Conservation (phyloP, 2,329 filamentous ascomycete species). For the Sclerotinia minor region DNA sequence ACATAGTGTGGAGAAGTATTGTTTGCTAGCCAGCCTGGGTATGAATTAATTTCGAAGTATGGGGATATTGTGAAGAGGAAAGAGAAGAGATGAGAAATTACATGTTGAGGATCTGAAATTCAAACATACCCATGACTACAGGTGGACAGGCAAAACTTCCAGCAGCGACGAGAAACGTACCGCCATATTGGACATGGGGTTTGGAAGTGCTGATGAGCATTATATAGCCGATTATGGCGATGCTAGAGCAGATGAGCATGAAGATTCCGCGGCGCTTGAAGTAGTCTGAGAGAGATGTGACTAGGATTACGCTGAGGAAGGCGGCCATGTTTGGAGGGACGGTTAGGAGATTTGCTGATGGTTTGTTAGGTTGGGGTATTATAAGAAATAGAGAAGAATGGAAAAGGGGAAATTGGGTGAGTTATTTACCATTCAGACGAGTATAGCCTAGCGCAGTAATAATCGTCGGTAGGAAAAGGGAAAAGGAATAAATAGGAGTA, state of each 20-base stretch:
- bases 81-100: neutral
- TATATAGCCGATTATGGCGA: constrained; percentile 74
- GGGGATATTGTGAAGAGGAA: too few relatives aligned
- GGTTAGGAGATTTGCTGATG: constrained; percentile 50
- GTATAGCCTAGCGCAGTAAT: constrained; percentile 55
- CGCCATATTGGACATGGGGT: constrained; percentile 73
- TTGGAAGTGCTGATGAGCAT: constrained; percentile 69
- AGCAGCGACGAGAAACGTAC: constrained; percentile 77
- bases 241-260: constrained; percentile 62
- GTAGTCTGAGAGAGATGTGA: constrained; percentile 75
- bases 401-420: neutral
- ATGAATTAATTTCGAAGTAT: neutral
- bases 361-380: constrained; percentile 35
- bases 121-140: constrained; percentile 15
- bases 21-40: constrained; percentile 22
- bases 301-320: constrained; percentile 62
- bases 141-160: constrained; percentile 74
- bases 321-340: constrained; percentile 62
- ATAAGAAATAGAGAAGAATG: neutral
- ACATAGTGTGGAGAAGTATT: constrained; percentile 22
- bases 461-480: constrained; percentile 47
- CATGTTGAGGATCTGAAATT: neutral
- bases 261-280: constrained; percentile 69
- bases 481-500: constrained; percentile 43
- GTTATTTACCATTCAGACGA: constrained; percentile 27